phyloP scores from a whole-genome alignment of 352 stramenopile species.

The Pythium monospermum region DNA sequence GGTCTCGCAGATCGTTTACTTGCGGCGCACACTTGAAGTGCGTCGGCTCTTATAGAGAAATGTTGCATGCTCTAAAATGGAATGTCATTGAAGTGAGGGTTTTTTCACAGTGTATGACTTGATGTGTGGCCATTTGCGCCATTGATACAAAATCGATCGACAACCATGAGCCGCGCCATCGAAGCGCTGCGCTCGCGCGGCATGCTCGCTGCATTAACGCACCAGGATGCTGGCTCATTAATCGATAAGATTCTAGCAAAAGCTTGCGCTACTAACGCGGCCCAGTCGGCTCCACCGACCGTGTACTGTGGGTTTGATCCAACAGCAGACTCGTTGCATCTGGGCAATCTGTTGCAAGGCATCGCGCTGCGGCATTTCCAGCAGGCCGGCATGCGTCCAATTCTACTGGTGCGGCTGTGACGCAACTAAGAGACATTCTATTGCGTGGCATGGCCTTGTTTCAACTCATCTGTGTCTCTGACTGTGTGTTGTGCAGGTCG shows the following conservation, averaged over 20 bases:
- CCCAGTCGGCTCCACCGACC: constrained; percentile 22
- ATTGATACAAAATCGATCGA: not conserved
- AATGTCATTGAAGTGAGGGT: constrained; percentile 19
- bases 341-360: constrained; percentile 87
- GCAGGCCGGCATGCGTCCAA: constrained; percentile 81
- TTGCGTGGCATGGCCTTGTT: no score
- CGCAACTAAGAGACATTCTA: not conserved
- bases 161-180: constrained; percentile 69
- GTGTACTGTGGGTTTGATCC: constrained; percentile 91
- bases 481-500: constrained; percentile 26
- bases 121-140: not conserved
- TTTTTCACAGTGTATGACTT: not conserved
- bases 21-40: constrained; percentile 81
- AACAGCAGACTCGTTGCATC: constrained; percentile 88
- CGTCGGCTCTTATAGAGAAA: constrained; percentile 65
- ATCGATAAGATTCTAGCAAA: constrained; percentile 47
- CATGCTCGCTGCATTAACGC: constrained; percentile 72
- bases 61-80: not conserved
- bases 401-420: constrained; percentile 55
- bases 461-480: no score
- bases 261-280: not conserved
- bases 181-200: constrained; percentile 51
- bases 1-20: constrained; percentile 79
- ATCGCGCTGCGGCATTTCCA: constrained; percentile 88
- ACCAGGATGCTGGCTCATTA: constrained; percentile 44